Percentiles rank a stretch among this genome's conserved stretches.
Conservation (phyloP, 352 stramenopile genomes). For the Phytophthora sp. region DNA sequence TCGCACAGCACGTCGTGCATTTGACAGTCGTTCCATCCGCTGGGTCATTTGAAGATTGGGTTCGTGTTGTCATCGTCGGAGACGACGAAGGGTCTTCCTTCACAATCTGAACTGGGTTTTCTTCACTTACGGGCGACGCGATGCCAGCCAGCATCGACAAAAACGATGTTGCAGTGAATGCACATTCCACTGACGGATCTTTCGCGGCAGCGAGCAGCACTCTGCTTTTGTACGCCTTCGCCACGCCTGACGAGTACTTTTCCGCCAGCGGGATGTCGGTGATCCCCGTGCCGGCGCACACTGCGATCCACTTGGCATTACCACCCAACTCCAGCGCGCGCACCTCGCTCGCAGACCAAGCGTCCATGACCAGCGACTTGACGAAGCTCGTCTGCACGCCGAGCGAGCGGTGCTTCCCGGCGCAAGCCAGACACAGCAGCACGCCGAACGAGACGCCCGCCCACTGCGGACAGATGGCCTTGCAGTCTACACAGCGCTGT, state of each 20-base stretch:
- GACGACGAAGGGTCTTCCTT: constrained; percentile 16
- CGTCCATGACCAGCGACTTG: constrained; percentile 86
- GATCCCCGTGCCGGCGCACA: constrained; percentile 61
- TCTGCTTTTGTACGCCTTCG: constrained; percentile 62
- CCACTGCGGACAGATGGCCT: constrained; percentile 82
- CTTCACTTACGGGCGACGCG: constrained; percentile 10
- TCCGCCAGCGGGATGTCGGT: constrained; percentile 49
- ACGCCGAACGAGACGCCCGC: constrained; percentile 85
- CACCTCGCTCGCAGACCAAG: constrained; percentile 60
- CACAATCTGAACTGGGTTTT: background rate
- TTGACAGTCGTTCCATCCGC: constrained; percentile 45
- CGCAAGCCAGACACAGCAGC: constrained; percentile 77
- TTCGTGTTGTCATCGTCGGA: constrained; percentile 7
- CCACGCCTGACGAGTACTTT: constrained; percentile 74
- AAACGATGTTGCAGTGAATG: constrained; percentile 64
- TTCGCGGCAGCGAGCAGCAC: constrained; percentile 35
- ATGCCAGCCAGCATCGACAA: constrained; percentile 41
- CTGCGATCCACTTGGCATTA: constrained; percentile 83
- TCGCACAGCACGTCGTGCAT: constrained; percentile 69
- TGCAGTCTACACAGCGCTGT: constrained; percentile 85
- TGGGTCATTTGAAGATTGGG: constrained; percentile 1
- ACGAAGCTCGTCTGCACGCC: constrained; percentile 84
- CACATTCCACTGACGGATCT: constrained; percentile 18
- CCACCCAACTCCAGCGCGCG: constrained; percentile 69
- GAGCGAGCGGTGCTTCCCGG: constrained; percentile 80